phyloP scores from a whole-genome alignment of 805 yeast genomes.

The Wickerhamiella allomyrinae region DNA sequence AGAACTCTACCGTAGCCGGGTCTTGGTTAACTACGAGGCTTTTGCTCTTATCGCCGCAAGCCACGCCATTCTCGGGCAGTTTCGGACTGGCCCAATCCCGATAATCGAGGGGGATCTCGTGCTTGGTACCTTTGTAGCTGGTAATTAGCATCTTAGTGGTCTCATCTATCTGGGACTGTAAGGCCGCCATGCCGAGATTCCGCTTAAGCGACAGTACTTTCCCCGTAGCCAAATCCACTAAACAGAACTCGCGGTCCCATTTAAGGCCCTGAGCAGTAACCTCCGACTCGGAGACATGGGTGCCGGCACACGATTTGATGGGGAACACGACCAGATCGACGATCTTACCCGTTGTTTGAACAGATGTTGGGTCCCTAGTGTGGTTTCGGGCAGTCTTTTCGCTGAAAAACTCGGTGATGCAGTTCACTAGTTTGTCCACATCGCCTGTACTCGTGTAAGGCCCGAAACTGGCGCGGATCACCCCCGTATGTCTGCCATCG shows the following conservation, averaged over 20 bases:
- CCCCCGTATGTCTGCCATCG: slow-evolving; percentile 30
- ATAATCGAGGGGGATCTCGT: slow-evolving; percentile 5
- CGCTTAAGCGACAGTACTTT: slow-evolving; percentile 26
- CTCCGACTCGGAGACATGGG: slow-evolving; percentile 16
- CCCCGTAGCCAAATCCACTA: slow-evolving; percentile 21
- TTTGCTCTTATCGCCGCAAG: neutral
- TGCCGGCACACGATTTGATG: slow-evolving; percentile 31
- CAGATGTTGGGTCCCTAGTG: neutral
- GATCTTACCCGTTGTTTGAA: slow-evolving; percentile 9
- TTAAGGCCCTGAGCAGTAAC: slow-evolving; percentile 25
- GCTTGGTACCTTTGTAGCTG: neutral
- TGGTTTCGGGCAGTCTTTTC: neutral
- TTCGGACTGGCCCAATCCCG: slow-evolving; percentile 5
- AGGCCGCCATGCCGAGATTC: slow-evolving; percentile 25
- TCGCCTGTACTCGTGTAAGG: slow-evolving; percentile 27
- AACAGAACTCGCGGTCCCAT: slow-evolving; percentile 30
- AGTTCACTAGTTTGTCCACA: slow-evolving; percentile 22
- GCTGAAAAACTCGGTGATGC: slow-evolving; percentile 20
- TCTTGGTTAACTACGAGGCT: slow-evolving; percentile 11
- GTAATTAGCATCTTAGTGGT: neutral
- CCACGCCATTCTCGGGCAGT: neutral
- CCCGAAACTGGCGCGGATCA: slow-evolving; percentile 30
- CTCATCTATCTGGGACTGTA: slow-evolving; percentile 23
- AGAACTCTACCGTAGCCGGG: slow-evolving; percentile 19
- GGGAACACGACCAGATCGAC: slow-evolving; percentile 27